A percentile compares a stretch with the other conserved stretches of the same genome.
Conservation (phyloP, 2,329 filamentous ascomycete genomes). For the Atkinsonella hypoxylon region DNA sequence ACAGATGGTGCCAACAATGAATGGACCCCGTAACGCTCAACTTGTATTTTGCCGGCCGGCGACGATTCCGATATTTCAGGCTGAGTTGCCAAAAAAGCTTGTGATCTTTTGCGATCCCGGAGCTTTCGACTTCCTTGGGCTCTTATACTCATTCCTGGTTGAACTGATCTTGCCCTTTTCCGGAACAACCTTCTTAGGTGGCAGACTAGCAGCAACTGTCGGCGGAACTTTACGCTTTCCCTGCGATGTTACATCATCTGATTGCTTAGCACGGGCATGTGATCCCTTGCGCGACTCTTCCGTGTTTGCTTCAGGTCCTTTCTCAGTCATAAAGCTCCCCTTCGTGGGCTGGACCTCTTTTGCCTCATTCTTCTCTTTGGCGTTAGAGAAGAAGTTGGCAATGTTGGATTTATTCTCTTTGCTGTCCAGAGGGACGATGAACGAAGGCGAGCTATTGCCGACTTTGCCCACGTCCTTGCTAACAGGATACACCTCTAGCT, state of each 20-base stretch:
- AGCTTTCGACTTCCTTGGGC: constrained; percentile 57
- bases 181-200: constrained; percentile 16
- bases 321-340: background rate
- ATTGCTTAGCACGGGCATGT: background rate
- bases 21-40: no score
- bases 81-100: constrained; percentile 67
- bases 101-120: constrained; percentile 50
- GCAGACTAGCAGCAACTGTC: constrained; percentile 8
- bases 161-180: constrained; percentile 26
- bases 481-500: constrained; percentile 77
- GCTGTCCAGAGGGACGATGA: constrained; percentile 73
- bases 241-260: background rate
- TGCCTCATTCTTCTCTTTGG: constrained; percentile 22
- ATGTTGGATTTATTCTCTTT: constrained; percentile 88
- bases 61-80: constrained; percentile 6
- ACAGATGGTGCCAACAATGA: no score
- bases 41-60: no score
- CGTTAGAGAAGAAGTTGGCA: constrained; percentile 76
- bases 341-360: background rate
- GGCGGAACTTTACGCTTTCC: constrained; percentile 17
- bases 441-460: constrained; percentile 75
- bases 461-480: constrained; percentile 87
- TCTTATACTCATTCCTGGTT: constrained; percentile 27
- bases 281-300: background rate
- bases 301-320: background rate